Conservation (phyloP, 1,284 basidiomycete genomes). For the Xanthoconium separans region DNA sequence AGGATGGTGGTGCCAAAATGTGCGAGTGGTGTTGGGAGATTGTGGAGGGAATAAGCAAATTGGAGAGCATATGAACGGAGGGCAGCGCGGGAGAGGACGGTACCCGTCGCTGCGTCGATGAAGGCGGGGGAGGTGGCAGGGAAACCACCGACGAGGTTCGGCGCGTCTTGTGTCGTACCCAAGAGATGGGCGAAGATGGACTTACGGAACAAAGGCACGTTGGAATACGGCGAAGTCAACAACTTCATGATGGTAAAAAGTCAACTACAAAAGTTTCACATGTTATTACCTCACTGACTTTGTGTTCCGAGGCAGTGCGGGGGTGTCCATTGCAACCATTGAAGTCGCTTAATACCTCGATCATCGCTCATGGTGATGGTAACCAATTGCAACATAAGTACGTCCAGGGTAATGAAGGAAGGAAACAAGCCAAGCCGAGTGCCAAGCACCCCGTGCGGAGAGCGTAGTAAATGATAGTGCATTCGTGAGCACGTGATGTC, state of each 20-base stretch:
- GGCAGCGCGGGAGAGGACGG: constrained; percentile 54
- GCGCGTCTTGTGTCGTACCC: constrained; percentile 24
- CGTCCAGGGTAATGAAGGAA: no score
- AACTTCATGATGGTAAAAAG: constrained; percentile 20
- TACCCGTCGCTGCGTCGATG: constrained; percentile 63
- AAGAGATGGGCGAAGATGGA: constrained; percentile 60
- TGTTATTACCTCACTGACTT: no score
- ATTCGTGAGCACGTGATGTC: no score
- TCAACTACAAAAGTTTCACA: no score
- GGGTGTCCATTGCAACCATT: no score
- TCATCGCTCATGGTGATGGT: no score
- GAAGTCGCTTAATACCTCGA: no score
- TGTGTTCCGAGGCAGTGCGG: no score
- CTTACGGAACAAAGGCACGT: constrained; percentile 30
- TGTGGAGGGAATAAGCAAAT: constrained; percentile 51
- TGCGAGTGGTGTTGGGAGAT: constrained; percentile 28
- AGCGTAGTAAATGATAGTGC: no score
- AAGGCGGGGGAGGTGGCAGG: constrained; percentile 51
- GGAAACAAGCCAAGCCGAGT: no score
- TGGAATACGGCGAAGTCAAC: constrained; percentile 29
- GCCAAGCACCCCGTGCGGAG: no score
- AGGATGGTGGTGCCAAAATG: constrained; percentile 44
- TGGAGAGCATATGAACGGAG: constrained; percentile 42
- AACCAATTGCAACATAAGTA: no score
- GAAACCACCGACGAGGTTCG: constrained; percentile 41